A percentile compares a stretch with the other conserved stretches of the same genome.
These are phyloP conservation scores for Boletus vinaceobasis DNA, from an alignment of 768 basidiomycete genomes.

Conservation along the genomic window DNA sequence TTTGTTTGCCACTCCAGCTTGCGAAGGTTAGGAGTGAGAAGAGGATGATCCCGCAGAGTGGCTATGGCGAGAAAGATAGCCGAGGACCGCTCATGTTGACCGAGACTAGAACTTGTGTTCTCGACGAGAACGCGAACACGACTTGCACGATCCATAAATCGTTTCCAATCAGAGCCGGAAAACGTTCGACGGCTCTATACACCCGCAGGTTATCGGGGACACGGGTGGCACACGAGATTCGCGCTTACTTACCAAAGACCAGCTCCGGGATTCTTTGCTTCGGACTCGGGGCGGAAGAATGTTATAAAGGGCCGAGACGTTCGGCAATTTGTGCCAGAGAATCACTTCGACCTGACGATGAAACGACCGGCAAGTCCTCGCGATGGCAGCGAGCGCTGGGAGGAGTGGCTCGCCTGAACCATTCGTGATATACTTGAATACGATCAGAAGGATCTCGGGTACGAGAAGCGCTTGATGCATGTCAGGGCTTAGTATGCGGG, in stretches of 20 bases:
- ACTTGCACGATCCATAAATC: slow-evolving; percentile 15
- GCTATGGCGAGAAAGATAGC: slow-evolving; percentile 16
- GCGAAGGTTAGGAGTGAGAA: slow-evolving; percentile 25
- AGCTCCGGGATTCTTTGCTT: slow-evolving; percentile 6
- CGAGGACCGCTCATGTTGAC: background rate
- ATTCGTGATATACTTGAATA: slow-evolving; percentile 19
- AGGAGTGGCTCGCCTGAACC: slow-evolving; percentile 12
- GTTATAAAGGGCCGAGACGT: slow-evolving; percentile 11
- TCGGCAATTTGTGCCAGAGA: slow-evolving; percentile 19
- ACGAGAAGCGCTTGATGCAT: slow-evolving; percentile 17
- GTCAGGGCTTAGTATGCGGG: background rate
- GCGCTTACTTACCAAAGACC: slow-evolving; percentile 19
- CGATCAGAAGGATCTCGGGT: slow-evolving; percentile 22
- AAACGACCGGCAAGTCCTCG: slow-evolving; percentile 27
- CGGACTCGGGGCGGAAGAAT: slow-evolving; percentile 18
- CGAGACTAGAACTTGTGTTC: background rate
- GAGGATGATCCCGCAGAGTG: slow-evolving; percentile 9
- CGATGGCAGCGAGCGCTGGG: slow-evolving; percentile 22
- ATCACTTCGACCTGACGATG: slow-evolving; percentile 17
- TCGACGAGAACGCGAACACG: slow-evolving; percentile 15
- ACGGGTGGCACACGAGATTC: background rate
- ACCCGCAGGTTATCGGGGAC: background rate
- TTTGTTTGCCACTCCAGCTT: slow-evolving; percentile 16
- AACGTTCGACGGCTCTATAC: slow-evolving; percentile 18
- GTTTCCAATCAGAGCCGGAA: slow-evolving; percentile 17